A percentile compares a stretch with the other conserved stretches of the same genome.
These are phyloP conservation scores for Tolypocladium ophioglossoides DNA, from an alignment of 2,329 filamentous ascomycete genomes.

Conservation along the genomic window DNA sequence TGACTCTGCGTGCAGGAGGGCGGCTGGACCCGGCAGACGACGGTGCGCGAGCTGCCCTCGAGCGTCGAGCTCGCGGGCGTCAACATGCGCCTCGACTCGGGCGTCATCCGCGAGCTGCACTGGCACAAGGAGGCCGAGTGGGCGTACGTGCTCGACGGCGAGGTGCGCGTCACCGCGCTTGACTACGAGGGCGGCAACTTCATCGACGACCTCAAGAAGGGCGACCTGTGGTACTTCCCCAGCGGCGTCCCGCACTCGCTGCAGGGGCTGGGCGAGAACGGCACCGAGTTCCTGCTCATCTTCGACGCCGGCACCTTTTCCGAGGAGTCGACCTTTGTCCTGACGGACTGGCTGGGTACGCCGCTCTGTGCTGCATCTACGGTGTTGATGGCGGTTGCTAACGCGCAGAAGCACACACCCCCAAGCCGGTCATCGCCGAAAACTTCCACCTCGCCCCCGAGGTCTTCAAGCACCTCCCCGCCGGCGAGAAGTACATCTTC, in stretches of 20 bases:
- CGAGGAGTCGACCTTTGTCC: slow-evolving; percentile 57
- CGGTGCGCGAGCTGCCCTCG: slow-evolving; percentile 50
- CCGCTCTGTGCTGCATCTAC: fast-evolving
- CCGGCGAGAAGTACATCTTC: slow-evolving; percentile 68
- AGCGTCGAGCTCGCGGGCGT: slow-evolving; percentile 65
- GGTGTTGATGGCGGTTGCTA: neutral
- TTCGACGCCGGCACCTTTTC: slow-evolving; percentile 41
- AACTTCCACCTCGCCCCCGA: slow-evolving; percentile 66
- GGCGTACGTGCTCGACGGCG: slow-evolving; percentile 63
- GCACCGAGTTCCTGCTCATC: slow-evolving; percentile 37
- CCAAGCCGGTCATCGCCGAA: slow-evolving; percentile 59
- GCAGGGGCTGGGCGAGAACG: slow-evolving; percentile 58
- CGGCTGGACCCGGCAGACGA: slow-evolving; percentile 69
- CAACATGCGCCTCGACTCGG: slow-evolving; percentile 66
- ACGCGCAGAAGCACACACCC: slow-evolving; percentile 45
- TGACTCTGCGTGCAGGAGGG: slow-evolving; percentile 41
- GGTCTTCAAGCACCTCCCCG: slow-evolving; percentile 57
- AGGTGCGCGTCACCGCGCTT: slow-evolving; percentile 60
- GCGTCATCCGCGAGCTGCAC: slow-evolving; percentile 66
- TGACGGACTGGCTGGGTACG: slow-evolving; percentile 62
- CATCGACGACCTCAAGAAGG: slow-evolving; percentile 64
- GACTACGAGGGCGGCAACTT: slow-evolving; percentile 69
- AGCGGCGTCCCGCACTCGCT: slow-evolving; percentile 68
- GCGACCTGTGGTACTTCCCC: slow-evolving; percentile 76
- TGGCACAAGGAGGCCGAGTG: slow-evolving; percentile 77